Evolutionary conservation across 192 early-diverging fungal species (phyloP).

Genomic region (Diversispora eburnea): DNA sequence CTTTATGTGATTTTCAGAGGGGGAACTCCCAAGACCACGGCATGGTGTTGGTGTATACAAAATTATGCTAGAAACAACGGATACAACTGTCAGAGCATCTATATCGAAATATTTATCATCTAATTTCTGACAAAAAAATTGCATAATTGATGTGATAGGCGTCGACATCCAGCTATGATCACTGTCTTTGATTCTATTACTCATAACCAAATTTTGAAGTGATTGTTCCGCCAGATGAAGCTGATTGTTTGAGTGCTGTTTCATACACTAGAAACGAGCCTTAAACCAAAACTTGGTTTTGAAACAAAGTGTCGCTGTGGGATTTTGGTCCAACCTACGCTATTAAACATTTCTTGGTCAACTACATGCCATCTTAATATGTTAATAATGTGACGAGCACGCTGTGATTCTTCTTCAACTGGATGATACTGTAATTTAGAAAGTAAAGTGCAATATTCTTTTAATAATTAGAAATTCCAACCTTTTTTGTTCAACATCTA

Average conservation of each 20-base stretch:
- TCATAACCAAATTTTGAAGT: slow-evolving; percentile 26
- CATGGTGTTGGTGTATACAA: slow-evolving; percentile 27
- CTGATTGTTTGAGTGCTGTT: slow-evolving; percentile 19
- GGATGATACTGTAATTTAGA: slow-evolving; percentile 16
- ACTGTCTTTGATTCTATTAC: slow-evolving; percentile 16
- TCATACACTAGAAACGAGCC: slow-evolving; percentile 23
- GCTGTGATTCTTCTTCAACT: slow-evolving; percentile 21
- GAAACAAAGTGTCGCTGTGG: slow-evolving; percentile 2
- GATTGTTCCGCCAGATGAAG: slow-evolving; percentile 20
- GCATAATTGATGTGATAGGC: slow-evolving; percentile 8
- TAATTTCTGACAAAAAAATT: slow-evolving; percentile 26
- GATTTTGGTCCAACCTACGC: neutral
- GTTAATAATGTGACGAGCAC: slow-evolving; percentile 5
- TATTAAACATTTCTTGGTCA: slow-evolving; percentile 15
- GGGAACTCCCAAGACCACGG: slow-evolving; percentile 21
- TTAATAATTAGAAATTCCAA: slow-evolving; percentile 12
- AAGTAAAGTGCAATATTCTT: slow-evolving; percentile 13
- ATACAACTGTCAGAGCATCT: slow-evolving; percentile 26
- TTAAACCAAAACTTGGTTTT: slow-evolving; percentile 22
- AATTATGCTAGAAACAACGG: slow-evolving; percentile 17
- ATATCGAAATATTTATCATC: slow-evolving; percentile 27
- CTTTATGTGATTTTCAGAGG: slow-evolving; percentile 32
- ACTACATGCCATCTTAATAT: slow-evolving; percentile 20
- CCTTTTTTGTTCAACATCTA: slow-evolving; percentile 5
- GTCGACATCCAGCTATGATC: slow-evolving; percentile 9